phyloP scores from a whole-genome alignment of 2,329 filamentous ascomycete genomes.

The Aspergillus terreus region DNA sequence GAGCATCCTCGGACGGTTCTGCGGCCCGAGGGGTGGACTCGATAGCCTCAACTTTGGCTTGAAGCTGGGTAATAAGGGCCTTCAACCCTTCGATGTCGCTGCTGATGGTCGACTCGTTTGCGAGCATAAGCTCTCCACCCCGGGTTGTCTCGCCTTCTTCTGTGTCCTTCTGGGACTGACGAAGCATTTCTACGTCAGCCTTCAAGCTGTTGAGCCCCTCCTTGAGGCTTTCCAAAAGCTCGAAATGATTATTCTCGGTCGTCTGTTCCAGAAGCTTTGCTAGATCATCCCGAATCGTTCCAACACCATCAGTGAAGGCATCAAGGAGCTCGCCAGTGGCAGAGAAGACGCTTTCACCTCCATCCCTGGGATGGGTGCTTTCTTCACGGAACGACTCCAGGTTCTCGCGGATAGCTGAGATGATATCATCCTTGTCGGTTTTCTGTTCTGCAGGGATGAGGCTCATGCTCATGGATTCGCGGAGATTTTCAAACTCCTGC shows the following conservation, averaged over 20 bases:
- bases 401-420: conserved; percentile 48
- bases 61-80: conserved; percentile 73
- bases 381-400: conserved; percentile 47
- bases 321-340: conserved; percentile 57
- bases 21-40: conserved; percentile 47
- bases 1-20: conserved; percentile 37
- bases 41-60: conserved; percentile 78
- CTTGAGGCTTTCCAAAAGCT: conserved; percentile 84
- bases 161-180: conserved; percentile 49
- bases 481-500: conserved; percentile 59
- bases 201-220: conserved; percentile 73
- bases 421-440: conserved; percentile 62
- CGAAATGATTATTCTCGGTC: conserved; percentile 77
- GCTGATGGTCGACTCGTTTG: conserved; percentile 51
- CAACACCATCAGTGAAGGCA: conserved; percentile 66
- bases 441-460: conserved; percentile 37
- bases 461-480: conserved; percentile 42
- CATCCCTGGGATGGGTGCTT: conserved; percentile 51
- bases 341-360: conserved; percentile 51
- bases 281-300: conserved; percentile 71
- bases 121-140: conserved; percentile 56
- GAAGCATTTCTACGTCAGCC: conserved; percentile 73
- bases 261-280: conserved; percentile 73
- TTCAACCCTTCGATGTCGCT: conserved; percentile 85
- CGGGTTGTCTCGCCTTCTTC: conserved; percentile 51